Evolutionary conservation across 768 basidiomycete species (phyloP), one percentile per base, ranked within the genome.

Genomic region (Pleurotus sapidus): DNA sequence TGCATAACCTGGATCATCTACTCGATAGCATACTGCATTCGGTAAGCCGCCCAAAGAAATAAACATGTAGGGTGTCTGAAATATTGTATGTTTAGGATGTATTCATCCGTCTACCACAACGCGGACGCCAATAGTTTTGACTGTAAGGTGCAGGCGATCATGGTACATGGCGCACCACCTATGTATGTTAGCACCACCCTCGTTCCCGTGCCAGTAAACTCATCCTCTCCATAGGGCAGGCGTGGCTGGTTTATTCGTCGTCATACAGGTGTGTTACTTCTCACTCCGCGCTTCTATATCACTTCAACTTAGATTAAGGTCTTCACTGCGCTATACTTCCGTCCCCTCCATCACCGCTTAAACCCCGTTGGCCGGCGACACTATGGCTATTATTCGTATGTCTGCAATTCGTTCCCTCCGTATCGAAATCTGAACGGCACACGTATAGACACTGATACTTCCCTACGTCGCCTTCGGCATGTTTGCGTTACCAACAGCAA

Each of bases 1-100:
- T 84, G 82, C 57, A 53, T 79, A n/a, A 74, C 78, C 46, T 82
- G 82, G 82, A 74, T 80, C 8, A 61, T 85, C 42, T 84, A 78
- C 61, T 84, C 84, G 4, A 64, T 84, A 57, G 69, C 75, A 30
- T 81, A 77, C 62, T 78, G 74, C 62, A 59, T 86, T 17, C 64
- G 77, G 85, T 84, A 59, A 69, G 84, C 69, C 49, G 34, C 15
- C 23, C 24, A 64, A 61, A 24, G 59, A 34, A 47, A 60, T 25
- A 46, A 18, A 8, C 3, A 37, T 18, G 12, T 18, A 42, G 51
- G 24, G 6, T 27, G 15, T 20, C 49, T 34, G 30, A 34, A 8
- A 34, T 55, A 45, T 43, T 61, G 40, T 23, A 7, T 42, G 14
- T 45, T 17, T 49, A 65, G 65, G 47, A 42, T 61, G 46, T 59